phyloP scores from a whole-genome alignment of 2,329 filamentous ascomycete species.

The Alternaria brassicicola region DNA sequence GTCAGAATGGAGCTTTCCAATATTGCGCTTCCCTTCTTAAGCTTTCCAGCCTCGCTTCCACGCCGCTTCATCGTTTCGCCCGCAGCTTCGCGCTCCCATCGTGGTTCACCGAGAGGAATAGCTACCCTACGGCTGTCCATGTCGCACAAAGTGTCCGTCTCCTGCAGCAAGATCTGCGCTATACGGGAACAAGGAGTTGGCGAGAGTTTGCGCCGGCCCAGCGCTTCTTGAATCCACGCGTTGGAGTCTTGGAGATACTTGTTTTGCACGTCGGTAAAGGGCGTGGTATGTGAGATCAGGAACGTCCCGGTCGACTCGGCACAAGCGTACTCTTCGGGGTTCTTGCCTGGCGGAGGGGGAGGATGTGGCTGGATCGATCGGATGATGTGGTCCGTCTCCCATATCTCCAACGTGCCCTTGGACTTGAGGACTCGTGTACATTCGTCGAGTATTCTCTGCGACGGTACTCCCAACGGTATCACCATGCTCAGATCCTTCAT shows the following conservation, averaged over 20 bases:
- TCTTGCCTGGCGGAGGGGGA: conserved; percentile 62
- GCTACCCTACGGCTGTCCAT: conserved; percentile 78
- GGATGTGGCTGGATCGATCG: conserved; percentile 83
- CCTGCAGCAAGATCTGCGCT: conserved; percentile 78
- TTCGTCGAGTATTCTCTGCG: conserved; percentile 69
- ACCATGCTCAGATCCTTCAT: conserved; percentile 80
- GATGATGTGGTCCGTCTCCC: conserved; percentile 86
- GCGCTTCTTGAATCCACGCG: conserved; percentile 75
- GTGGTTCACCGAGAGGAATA: conserved; percentile 82
- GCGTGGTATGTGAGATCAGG: conserved; percentile 79
- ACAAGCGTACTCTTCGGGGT: conserved; percentile 67
- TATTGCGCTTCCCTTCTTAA: conserved; percentile 41
- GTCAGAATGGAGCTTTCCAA: conserved; percentile 61
- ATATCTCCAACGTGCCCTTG: conserved; percentile 82
- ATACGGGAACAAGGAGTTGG: conserved; percentile 80
- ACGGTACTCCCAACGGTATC: conserved; percentile 62
- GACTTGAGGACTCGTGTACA: conserved; percentile 76
- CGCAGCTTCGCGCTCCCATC: conserved; percentile 79
- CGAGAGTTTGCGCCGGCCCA: conserved; percentile 73
- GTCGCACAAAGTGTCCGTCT: conserved; percentile 72
- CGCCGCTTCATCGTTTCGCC: conserved; percentile 56
- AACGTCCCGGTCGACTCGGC: conserved; percentile 79
- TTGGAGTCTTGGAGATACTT: conserved; percentile 84
- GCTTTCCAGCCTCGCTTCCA: conserved; percentile 57
- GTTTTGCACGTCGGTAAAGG: conserved; percentile 80